Evolutionary conservation across 768 basidiomycete species (phyloP).

Genomic region (Terana coerulea): DNA sequence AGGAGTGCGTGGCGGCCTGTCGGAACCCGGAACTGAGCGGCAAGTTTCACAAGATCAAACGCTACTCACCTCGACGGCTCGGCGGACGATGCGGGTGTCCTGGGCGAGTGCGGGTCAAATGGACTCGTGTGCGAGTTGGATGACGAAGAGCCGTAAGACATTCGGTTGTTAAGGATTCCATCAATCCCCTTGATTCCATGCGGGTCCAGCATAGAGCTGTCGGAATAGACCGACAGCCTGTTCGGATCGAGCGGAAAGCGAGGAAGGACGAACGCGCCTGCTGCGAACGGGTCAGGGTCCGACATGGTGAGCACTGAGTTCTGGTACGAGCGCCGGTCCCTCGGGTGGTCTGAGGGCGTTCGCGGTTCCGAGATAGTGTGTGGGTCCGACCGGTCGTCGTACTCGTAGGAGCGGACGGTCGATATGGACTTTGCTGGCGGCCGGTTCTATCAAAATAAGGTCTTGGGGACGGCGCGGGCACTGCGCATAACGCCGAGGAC

Average conservation of each 20-base stretch:
- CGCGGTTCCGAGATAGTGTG: conserved; percentile 37
- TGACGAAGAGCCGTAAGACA: conserved; percentile 57
- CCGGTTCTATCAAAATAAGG: no score
- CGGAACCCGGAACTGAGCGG: not conserved
- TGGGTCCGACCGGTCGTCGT: conserved; percentile 30
- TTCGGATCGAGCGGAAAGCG: conserved; percentile 38
- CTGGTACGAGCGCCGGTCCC: conserved; percentile 32
- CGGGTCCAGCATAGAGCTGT: conserved; percentile 44
- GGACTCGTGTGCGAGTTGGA: conserved; percentile 41
- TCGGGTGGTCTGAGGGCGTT: conserved; percentile 46
- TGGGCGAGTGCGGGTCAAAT: not conserved
- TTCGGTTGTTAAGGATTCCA: conserved; percentile 35
- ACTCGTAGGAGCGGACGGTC: conserved; percentile 51
- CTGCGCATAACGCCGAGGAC: no score
- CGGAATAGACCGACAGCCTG: conserved; percentile 52
- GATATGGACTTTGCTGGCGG: conserved; percentile 54
- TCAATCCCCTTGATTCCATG: conserved; percentile 35
- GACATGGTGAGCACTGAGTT: conserved; percentile 60
- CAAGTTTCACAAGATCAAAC: not conserved
- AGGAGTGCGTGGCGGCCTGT: not conserved
- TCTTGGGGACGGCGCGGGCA: no score
- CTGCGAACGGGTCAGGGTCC: conserved; percentile 63
- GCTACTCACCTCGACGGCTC: conserved; percentile 2
- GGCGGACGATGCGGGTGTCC: not conserved
- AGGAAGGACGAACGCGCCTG: conserved; percentile 41